Percentiles rank a stretch among this genome's conserved stretches.
Evolutionary conservation across 768 basidiomycete species (phyloP).

Genomic region (Pisolithus orientalis): DNA sequence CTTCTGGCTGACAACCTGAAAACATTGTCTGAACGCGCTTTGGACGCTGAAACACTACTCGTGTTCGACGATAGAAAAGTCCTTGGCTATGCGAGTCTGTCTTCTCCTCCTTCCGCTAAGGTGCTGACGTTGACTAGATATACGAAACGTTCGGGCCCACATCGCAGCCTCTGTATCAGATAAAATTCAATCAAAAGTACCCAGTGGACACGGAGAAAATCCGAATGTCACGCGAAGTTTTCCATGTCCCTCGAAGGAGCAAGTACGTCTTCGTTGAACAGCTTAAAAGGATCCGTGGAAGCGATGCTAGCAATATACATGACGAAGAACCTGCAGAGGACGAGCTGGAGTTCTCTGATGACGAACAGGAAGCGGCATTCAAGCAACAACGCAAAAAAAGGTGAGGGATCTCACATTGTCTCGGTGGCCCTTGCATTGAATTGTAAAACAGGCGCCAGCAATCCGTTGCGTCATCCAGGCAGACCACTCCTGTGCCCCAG

Average conservation of each 20-base stretch:
- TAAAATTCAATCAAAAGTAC: constrained; percentile 67
- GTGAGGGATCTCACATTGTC: constrained; percentile 31
- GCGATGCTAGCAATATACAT: constrained; percentile 90
- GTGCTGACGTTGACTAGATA: constrained; percentile 42
- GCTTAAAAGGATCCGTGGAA: constrained; percentile 69
- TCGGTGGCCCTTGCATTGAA: not conserved
- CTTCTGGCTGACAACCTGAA: constrained; percentile 35
- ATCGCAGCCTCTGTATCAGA: constrained; percentile 80
- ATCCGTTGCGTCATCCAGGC: constrained; percentile 49
- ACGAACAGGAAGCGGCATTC: constrained; percentile 80
- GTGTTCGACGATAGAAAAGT: constrained; percentile 87
- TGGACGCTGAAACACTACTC: constrained; percentile 87
- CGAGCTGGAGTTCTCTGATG: constrained; percentile 93
- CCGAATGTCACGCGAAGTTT: constrained; percentile 57
- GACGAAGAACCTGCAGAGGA: constrained; percentile 91
- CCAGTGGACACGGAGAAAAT: constrained; percentile 56
- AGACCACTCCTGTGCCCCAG: constrained; percentile 48
- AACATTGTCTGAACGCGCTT: constrained; percentile 51
- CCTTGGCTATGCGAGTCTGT: constrained; percentile 73
- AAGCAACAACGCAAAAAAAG: constrained; percentile 54
- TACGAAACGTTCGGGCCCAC: constrained; percentile 97
- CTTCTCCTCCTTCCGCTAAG: constrained; percentile 6
- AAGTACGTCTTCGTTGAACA: constrained; percentile 77
- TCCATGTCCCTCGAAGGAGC: constrained; percentile 76
- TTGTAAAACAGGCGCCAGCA: constrained; percentile 41